phyloP scores from a whole-genome alignment of 2,329 filamentous ascomycete species.

The Aspergillus sp. region DNA sequence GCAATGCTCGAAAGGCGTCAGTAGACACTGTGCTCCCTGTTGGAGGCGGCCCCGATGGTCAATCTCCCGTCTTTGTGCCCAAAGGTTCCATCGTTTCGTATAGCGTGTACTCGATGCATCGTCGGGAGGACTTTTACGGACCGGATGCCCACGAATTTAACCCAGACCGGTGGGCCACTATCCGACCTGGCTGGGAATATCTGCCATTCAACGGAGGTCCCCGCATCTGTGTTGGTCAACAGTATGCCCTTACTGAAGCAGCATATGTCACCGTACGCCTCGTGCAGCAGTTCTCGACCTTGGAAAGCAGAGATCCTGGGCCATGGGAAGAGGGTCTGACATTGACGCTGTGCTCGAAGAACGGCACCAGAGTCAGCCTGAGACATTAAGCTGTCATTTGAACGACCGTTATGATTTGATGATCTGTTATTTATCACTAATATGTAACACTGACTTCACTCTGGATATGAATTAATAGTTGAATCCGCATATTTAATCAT shows the following conservation, averaged over 20 bases:
- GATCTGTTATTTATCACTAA: too few species aligned
- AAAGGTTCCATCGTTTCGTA: slow-evolving; percentile 63
- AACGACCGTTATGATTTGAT: too few species aligned
- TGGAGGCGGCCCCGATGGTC: slow-evolving; percentile 57
- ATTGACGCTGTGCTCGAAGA: slow-evolving; percentile 17
- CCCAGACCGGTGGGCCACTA: slow-evolving; percentile 45
- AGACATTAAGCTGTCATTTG: too few species aligned
- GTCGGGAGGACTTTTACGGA: slow-evolving; percentile 48
- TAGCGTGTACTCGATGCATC: slow-evolving; percentile 67
- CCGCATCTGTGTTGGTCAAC: slow-evolving; percentile 29
- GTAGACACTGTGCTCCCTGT: slow-evolving; percentile 36
- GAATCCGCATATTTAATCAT: too few species aligned
- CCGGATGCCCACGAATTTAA: slow-evolving; percentile 41
- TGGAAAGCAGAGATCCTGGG: slow-evolving; percentile 24
- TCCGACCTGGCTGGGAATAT: slow-evolving; percentile 25
- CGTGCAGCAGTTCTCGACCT: slow-evolving; percentile 25
- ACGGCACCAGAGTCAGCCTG: slow-evolving; percentile 16
- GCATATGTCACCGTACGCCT: slow-evolving; percentile 29
- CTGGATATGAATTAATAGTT: too few species aligned
- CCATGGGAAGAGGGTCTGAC: slow-evolving; percentile 22
- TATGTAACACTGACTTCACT: too few species aligned
- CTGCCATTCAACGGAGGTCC: slow-evolving; percentile 31
- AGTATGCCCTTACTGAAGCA: slow-evolving; percentile 33
- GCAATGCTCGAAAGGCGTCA: slow-evolving; percentile 33
- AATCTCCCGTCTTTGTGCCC: slow-evolving; percentile 57